Conservation (phyloP, 345 rosid genomes). For the Trapa bicornis region DNA sequence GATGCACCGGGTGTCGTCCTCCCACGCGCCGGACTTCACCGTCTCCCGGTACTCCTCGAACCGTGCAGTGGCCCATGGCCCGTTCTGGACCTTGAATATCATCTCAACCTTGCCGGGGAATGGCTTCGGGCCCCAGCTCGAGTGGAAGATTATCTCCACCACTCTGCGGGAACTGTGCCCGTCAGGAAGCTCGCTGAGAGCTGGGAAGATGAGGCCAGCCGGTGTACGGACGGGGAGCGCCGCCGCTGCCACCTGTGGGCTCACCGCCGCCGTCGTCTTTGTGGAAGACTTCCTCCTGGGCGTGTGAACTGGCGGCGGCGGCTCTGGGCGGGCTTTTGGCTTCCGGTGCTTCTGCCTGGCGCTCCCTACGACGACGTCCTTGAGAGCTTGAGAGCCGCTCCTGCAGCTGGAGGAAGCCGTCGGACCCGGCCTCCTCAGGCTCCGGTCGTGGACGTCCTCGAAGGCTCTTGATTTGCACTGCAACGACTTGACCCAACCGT, state of each 20-base stretch:
- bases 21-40: constrained; percentile 52
- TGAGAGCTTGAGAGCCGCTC: constrained; percentile 41
- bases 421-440: constrained; percentile 20
- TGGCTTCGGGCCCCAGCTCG: constrained; percentile 76
- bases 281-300: constrained; percentile 15
- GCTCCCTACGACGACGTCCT: constrained; percentile 51
- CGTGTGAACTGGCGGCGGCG: constrained; percentile 13
- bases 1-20: constrained; percentile 65
- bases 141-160: constrained; percentile 85
- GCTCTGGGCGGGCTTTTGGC: constrained; percentile 9
- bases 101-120: constrained; percentile 74
- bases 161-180: constrained; percentile 92
- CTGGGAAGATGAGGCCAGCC: constrained; percentile 47
- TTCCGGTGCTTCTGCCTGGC: constrained; percentile 16
- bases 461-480: constrained; percentile 90
- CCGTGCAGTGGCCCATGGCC: constrained; percentile 49
- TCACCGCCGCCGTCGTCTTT: constrained; percentile 5
- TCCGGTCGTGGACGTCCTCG: constrained; percentile 67
- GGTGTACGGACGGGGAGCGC: constrained; percentile 26
- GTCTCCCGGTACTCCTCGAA: constrained; percentile 85
- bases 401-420: constrained; percentile 54
- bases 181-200: constrained; percentile 59
- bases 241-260: neutral
- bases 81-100: constrained; percentile 83
- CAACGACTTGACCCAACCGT: constrained; percentile 77